Evolutionary conservation across 2,329 filamentous ascomycete species (phyloP), one percentile per base, ranked within the genome.

Genomic region (Nannizzia gypsea): DNA sequence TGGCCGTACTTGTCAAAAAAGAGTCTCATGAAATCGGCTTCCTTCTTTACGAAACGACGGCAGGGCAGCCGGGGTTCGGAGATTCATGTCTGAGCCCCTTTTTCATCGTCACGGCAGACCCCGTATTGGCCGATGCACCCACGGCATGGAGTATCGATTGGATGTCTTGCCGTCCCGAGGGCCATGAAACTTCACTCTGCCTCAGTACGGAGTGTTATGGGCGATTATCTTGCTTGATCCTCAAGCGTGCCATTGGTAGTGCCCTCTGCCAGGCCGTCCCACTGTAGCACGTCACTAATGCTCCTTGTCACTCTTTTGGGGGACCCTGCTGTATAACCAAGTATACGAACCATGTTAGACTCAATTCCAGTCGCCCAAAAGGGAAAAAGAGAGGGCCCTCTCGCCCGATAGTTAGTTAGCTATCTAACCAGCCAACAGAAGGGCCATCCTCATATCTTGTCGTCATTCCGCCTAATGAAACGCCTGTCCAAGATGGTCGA

Each of bases 81-180:
- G 48, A 52, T 52, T 52, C 22, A 52, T 52, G 48, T 52, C 48
- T 52, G 22, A 52, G 48, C 48, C 48, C 26, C 26, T 52, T n/a
- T 13, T 52, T 52, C n/a, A 28, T 31, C 24, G 22, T 28, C 48
- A 26, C 26, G 48, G 48, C 26, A 26, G 48, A 24, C 26, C 48
- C 22, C 48, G 48, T 52, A 31, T 52, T 52, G 42, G 42, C 42
- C 42, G 48, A 52, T 52, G 31, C 9, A 9, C 22, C 22, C 17
- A 28, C 26, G 15, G 48, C 48, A 52, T 52, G 11, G 48, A n/a
- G 26, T 52, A n/a, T 52, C 48, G 13, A 52, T 52, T 52, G 48
- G 48, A 26, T 13, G n/a, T 11, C 13, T 36, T 36, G 31, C 9
- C 22, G 15, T 8, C 48, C 26, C 48, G 48, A 52, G 48, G 31